phyloP scores from a whole-genome alignment of 1,139 yeast genomes.

The Suhomyces anneliseae region DNA sequence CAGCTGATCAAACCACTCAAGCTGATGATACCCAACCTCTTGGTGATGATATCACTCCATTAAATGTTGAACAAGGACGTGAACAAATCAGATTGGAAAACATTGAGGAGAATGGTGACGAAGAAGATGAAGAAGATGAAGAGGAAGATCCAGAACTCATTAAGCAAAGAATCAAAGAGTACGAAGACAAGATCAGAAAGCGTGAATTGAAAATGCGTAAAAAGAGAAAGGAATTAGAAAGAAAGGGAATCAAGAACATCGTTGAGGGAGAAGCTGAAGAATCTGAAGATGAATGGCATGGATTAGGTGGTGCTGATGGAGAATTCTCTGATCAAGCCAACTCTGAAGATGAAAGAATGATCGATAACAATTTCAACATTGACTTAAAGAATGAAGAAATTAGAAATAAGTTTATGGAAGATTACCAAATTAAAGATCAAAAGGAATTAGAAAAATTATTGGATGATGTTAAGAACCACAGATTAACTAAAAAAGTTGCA shows the following conservation, averaged over 20 bases:
- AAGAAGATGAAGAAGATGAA: slow-evolving; percentile 23
- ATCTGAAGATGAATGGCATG: slow-evolving; percentile 95
- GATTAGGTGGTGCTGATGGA: slow-evolving; percentile 80
- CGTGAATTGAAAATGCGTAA: slow-evolving; percentile 39
- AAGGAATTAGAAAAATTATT: slow-evolving; percentile 71
- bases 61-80: slow-evolving; percentile 27
- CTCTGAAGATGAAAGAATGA: slow-evolving; percentile 78
- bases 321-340: slow-evolving; percentile 67
- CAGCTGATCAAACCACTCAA: slow-evolving; percentile 18
- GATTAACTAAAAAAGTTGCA: slow-evolving; percentile 63
- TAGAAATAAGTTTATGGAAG: slow-evolving; percentile 61
- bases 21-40: slow-evolving; percentile 11
- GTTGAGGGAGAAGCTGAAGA: slow-evolving; percentile 91
- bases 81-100: slow-evolving; percentile 17
- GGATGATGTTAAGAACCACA: slow-evolving; percentile 82
- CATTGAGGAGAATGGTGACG: slow-evolving; percentile 10
- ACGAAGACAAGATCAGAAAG: slow-evolving; percentile 41
- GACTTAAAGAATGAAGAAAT: slow-evolving; percentile 62
- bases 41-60: slow-evolving; percentile 25
- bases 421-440: slow-evolving; percentile 68
- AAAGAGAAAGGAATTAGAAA: slow-evolving; percentile 50
- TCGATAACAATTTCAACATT: slow-evolving; percentile 68
- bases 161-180: slow-evolving; percentile 32
- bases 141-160: slow-evolving; percentile 28
- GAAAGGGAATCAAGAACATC: slow-evolving; percentile 51